Evolutionary conservation across 2,329 filamentous ascomycete species (phyloP), one percentile per base, ranked within the genome.

Genomic region (Ophiosphaerella korrae): DNA sequence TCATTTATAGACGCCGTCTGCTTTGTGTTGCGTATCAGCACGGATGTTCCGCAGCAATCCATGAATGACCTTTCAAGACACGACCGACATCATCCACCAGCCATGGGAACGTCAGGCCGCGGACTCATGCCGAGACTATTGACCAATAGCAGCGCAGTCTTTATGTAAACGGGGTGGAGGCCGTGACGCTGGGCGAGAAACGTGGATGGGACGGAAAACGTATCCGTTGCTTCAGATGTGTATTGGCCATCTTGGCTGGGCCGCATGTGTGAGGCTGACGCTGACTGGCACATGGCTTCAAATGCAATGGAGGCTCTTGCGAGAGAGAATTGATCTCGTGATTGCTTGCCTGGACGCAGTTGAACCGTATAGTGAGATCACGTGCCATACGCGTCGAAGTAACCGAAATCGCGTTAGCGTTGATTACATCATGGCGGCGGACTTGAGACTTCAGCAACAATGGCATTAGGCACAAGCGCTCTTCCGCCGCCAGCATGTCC

Each of bases 401-500:
- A 58, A 33, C 52, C 57, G 3, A 18, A 52, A 45, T 21, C 6
- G 40, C 42, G 13, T 44, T 57, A 58, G 57, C 45, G 16, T 31
- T 7, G 31, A n/a, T 36, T 36, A 37, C 39, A 48, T 42, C 29
- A 48, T 21, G 52, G 47, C 43, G 37, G 49, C 53, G 29, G 24
- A 13, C 42, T 34, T 43, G 48, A 57, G 52, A 42, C 50, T 51
- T 44, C 37, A 45, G 43, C 53, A 32, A 35, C 47, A 7, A 42
- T 42, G 29, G 44, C 47, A 42, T 21, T 16, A 4, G 38, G 34
- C 35, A 33, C 48, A 42, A 41, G 44, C 48, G 37, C 51, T 53
- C 52, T 38, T 53, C 56, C 51, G 50, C 56, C 51, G 50, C 53
- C 63, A 70, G 52, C 62, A 75, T 75, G 72, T 67, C 70, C 46